Evolutionary conservation across 768 basidiomycete genomes (phyloP).

Genomic region (Lactarius psammicola): DNA sequence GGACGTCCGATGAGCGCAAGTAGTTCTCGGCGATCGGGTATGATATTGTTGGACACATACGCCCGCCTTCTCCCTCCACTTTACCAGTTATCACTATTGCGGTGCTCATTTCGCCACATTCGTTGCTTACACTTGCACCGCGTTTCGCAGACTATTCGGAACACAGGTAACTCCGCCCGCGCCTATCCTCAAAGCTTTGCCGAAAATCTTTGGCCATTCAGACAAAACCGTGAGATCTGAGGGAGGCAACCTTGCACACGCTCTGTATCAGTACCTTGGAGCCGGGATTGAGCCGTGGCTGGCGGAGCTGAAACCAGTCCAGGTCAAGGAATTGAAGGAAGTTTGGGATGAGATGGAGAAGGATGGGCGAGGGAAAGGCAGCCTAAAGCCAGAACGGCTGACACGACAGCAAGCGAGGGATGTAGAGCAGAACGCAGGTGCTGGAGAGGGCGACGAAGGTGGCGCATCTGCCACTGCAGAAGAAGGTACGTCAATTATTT

Average conservation of each 20-base stretch:
- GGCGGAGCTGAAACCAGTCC: slow-evolving; percentile 91
- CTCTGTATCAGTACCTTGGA: slow-evolving; percentile 82
- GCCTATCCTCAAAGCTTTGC: slow-evolving; percentile 79
- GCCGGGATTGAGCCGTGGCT: slow-evolving; percentile 80
- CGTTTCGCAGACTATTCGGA: slow-evolving; percentile 66
- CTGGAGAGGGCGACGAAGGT: slow-evolving; percentile 37
- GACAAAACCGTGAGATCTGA: slow-evolving; percentile 96
- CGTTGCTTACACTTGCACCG: not conserved
- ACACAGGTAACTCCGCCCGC: slow-evolving; percentile 68
- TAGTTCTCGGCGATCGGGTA: not conserved
- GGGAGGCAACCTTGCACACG: slow-evolving; percentile 71
- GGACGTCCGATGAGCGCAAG: not conserved
- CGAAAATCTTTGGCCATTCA: slow-evolving; percentile 91
- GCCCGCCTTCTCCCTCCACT: not conserved
- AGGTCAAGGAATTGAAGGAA: slow-evolving; percentile 93
- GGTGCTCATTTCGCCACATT: not conserved
- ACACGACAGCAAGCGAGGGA: slow-evolving; percentile 79
- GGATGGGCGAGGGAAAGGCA: slow-evolving; percentile 82
- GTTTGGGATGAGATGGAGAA: slow-evolving; percentile 81
- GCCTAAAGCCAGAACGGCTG: slow-evolving; percentile 71
- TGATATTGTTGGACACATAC: not conserved
- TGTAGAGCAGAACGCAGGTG: slow-evolving; percentile 47
- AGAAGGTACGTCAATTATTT: slow-evolving; percentile 45
- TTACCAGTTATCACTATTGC: not conserved
- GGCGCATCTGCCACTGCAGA: slow-evolving; percentile 38